These are phyloP conservation scores for Chaetomium cochliodes DNA, from an alignment of 495 filamentous ascomycete species.

Conservation along the genomic window DNA sequence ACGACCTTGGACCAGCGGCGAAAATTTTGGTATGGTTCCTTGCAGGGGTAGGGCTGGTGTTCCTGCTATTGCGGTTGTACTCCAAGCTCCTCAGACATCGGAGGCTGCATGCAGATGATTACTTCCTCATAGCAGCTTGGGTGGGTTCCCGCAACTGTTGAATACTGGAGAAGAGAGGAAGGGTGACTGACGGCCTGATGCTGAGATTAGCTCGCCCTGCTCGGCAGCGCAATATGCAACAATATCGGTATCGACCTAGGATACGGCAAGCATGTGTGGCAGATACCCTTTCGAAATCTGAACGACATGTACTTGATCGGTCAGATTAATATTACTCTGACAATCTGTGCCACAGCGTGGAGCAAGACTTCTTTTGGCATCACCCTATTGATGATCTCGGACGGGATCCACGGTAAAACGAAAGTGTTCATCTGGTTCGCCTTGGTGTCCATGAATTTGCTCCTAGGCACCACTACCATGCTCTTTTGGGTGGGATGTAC, in stretches of 20 bases:
- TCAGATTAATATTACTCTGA: neutral
- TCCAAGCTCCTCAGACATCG: slow-evolving; percentile 35
- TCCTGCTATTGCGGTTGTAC: slow-evolving; percentile 35
- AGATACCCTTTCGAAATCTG: slow-evolving; percentile 25
- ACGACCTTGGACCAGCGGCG: neutral
- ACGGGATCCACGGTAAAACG: slow-evolving; percentile 6
- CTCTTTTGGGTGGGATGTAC: slow-evolving; percentile 4
- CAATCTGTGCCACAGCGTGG: slow-evolving; percentile 1
- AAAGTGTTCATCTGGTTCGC: neutral
- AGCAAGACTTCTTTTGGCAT: slow-evolving; percentile 6
- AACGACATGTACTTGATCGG: slow-evolving; percentile 20
- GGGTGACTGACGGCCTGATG: too few relatives aligned
- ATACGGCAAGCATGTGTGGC: slow-evolving; percentile 35
- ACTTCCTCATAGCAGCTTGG: slow-evolving; percentile 32
- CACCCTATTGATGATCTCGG: neutral
- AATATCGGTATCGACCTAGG: slow-evolving; percentile 27
- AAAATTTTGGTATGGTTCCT: slow-evolving; percentile 34
- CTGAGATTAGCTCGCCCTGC: slow-evolving; percentile 22
- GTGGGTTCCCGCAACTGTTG: slow-evolving; percentile 15
- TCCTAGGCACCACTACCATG: neutral
- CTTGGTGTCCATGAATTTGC: slow-evolving; percentile 4
- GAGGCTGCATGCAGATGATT: slow-evolving; percentile 30
- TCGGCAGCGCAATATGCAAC: slow-evolving; percentile 26
- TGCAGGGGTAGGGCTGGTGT: slow-evolving; percentile 25
- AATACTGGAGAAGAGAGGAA: neutral